Conservation (phyloP, 139 green algal genomes). For the Closterium sp. region DNA sequence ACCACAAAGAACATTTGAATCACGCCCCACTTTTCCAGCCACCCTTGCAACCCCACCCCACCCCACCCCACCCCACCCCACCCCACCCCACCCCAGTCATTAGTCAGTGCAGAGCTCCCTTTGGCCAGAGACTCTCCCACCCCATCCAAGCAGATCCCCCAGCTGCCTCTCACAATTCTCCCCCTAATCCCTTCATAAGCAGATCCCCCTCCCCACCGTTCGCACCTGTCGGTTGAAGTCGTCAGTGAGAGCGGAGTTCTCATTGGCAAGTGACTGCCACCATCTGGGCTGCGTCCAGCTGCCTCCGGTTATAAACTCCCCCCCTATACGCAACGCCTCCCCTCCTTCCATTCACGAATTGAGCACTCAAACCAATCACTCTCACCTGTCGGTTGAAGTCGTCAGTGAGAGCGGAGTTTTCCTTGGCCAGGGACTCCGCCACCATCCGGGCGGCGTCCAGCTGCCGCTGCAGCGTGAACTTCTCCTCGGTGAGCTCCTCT, state of each 20-base stretch:
- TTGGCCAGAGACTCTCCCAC: neutral
- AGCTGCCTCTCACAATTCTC: neutral
- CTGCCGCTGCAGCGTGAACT: slow-evolving; percentile 36
- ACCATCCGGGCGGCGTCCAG: slow-evolving; percentile 16
- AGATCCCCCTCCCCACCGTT: too few relatives aligned
- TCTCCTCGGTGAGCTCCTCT: slow-evolving; percentile 52
- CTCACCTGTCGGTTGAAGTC: slow-evolving; percentile 48
- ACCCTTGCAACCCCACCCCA: neutral
- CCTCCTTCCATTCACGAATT: neutral
- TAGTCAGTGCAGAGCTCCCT: neutral
- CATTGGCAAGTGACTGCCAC: slow-evolving; percentile 17
- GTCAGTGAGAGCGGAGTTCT: slow-evolving; percentile 38
- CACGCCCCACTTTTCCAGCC: neutral
- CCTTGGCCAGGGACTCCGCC: slow-evolving; percentile 31
- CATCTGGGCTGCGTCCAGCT: neutral
- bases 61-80: neutral
- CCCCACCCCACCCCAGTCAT: neutral
- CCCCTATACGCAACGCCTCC: neutral
- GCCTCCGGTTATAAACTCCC: too few relatives aligned
- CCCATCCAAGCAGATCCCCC: neutral
- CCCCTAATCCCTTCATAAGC: neutral
- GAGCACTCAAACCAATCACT: neutral
- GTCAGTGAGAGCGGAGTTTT: slow-evolving; percentile 41
- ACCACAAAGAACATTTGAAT: neutral
- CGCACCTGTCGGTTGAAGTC: slow-evolving; percentile 47